Percentiles rank a stretch among this genome's conserved stretches.
Conservation (phyloP, 2,329 filamentous ascomycete species). For the Mollisiaceae sp. region DNA sequence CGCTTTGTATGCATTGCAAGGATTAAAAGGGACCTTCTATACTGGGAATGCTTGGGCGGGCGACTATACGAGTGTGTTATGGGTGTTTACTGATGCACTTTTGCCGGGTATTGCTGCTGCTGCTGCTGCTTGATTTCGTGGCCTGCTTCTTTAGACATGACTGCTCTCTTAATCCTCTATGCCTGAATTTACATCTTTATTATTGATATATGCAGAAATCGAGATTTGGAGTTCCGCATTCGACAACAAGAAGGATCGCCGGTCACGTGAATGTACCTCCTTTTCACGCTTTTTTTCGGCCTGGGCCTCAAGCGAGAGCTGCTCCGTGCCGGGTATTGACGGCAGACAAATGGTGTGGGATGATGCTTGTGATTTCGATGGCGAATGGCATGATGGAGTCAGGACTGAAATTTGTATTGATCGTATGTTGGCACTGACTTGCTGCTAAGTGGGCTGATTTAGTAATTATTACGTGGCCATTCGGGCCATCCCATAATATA, state of each 20-base stretch:
- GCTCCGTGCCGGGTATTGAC: not conserved
- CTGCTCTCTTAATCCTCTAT: not conserved
- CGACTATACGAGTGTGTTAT: slow-evolving; percentile 20
- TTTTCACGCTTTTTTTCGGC: not conserved
- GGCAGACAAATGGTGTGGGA: not conserved
- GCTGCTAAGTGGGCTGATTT: not conserved
- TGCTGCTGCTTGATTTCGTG: not conserved
- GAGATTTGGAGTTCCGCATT: too few species aligned
- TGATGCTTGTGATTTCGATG: not conserved
- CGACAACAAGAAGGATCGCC: too few species aligned
- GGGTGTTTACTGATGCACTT: slow-evolving; percentile 19
- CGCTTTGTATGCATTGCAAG: slow-evolving; percentile 48
- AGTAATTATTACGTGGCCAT: not conserved
- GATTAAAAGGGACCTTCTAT: slow-evolving; percentile 49
- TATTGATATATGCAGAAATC: not conserved
- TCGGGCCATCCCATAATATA: not conserved
- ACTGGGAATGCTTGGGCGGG: slow-evolving; percentile 46
- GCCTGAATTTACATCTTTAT: not conserved
- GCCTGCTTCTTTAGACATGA: not conserved
- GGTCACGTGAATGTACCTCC: not conserved
- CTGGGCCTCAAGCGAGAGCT: not conserved
- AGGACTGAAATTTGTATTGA: not conserved
- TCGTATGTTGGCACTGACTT: not conserved
- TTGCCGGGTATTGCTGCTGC: not conserved
- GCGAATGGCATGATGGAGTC: not conserved